A percentile compares a stretch with the other conserved stretches of the same genome.
Evolutionary conservation across 2,329 filamentous ascomycete species (phyloP).

Genomic region (Cladophialophora carrionii): DNA sequence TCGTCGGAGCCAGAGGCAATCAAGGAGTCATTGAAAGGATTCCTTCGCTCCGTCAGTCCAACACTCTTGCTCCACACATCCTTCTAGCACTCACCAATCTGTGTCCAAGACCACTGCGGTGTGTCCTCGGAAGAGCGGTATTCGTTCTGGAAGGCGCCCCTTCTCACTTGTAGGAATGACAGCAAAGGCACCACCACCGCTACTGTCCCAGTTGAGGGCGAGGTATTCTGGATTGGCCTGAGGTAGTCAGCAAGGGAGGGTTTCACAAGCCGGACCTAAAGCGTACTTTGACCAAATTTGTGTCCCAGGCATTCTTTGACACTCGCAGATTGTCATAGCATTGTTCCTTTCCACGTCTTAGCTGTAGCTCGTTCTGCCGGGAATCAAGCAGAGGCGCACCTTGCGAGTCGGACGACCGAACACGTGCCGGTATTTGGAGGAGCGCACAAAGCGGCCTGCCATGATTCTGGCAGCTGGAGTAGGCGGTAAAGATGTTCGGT

Average conservation of each 20-base stretch:
- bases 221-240: conserved; percentile 95
- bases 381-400: conserved; percentile 47
- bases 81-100: conserved; percentile 71
- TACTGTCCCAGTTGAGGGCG: conserved; percentile 97
- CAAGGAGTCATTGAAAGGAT: conserved; percentile 91
- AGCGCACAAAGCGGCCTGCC: conserved; percentile 73
- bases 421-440: conserved; percentile 84
- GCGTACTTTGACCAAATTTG: conserved; percentile 91
- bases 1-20: conserved; percentile 95
- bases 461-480: conserved; percentile 47
- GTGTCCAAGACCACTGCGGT: conserved; percentile 95
- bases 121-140: conserved; percentile 94
- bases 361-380: conserved; percentile 16
- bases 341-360: conserved; percentile 66
- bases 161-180: conserved; percentile 89
- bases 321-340: conserved; percentile 98
- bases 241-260: conserved; percentile 31
- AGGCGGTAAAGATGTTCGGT: background rate
- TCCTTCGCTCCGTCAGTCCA: conserved; percentile 58
- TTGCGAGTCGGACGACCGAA: conserved; percentile 95
- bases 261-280: conserved; percentile 39
- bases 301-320: conserved; percentile 98
- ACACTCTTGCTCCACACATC: conserved; percentile 10
- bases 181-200: conserved; percentile 93
- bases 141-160: conserved; percentile 86